Evolutionary conservation across 805 yeast genomes (phyloP), one percentile per base, ranked within the genome.

Genomic region (Metschnikowia dekortorum): DNA sequence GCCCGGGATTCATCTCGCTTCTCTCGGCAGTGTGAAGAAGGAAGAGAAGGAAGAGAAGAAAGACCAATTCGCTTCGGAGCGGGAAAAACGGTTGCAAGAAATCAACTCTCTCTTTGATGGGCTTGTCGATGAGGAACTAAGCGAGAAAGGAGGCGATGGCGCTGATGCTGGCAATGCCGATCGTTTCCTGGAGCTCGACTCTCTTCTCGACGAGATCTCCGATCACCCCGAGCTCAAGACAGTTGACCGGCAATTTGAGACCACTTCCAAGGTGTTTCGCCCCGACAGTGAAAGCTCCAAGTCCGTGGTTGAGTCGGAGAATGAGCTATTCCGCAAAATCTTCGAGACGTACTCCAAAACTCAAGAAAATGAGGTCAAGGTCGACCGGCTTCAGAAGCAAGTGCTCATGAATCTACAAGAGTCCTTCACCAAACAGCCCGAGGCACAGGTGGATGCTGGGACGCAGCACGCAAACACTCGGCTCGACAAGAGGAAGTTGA

Each of bases 321-420:
- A 53, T 31, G 47, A 49, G 31, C 41, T 58, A 4, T 58, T 58
- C 41, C 49, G 50, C 28, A 51, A 50, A 28, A 56, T 58, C 46
- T 56, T 56, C 39, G 55, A 52, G 35, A 54, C 54, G 9, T 58
- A 56, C 50, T 40, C 58, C 26, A 49, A 46, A 28, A 35, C 49
- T 8, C 46, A 44, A 33, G 49, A 46, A 6, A 38, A 35, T 1
- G 48, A 44, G 22, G 39, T 18, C 32, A 29, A 45, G 7, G 36
- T 34, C 7, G 53, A 48, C 32, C 47, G 44, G 38, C 37, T 55
- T 32, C 51, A 49, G 30, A 39, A 50, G 13, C 48, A 39, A 39
- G 53, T 57, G 36, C 55, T 57, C 41, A 44, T 41, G 10, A 55
- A 50, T 42, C 52, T 57, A 36, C 56, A 51, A 43, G 50, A 56